Conservation (phyloP, 768 basidiomycete species). For the Chiua virens region DNA sequence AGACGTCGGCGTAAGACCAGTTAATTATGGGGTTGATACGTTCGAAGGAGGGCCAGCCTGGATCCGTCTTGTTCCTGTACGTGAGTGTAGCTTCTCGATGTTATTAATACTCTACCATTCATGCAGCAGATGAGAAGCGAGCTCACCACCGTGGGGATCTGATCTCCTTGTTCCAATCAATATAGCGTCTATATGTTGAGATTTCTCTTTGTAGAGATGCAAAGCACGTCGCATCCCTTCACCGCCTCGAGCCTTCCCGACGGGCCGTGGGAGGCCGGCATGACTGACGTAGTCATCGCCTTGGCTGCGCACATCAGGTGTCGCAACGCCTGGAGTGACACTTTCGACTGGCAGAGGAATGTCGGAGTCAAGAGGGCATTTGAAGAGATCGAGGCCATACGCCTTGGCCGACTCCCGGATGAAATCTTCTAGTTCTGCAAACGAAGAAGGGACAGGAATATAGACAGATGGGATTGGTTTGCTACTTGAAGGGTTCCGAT, state of each 20-base stretch:
- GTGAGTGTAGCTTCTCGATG: constrained; percentile 60
- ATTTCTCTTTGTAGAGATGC: constrained; percentile 63
- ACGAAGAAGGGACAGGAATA: constrained; percentile 89
- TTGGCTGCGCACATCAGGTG: constrained; percentile 13
- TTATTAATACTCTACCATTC: neutral
- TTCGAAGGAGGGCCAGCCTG: constrained; percentile 86
- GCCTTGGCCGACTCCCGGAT: constrained; percentile 57
- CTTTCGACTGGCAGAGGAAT: constrained; percentile 49
- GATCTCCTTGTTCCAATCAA: constrained; percentile 85
- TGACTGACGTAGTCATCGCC: constrained; percentile 1
- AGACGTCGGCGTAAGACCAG: constrained; percentile 90
- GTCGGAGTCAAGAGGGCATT: constrained; percentile 33
- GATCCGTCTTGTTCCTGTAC: constrained; percentile 78
- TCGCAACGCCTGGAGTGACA: constrained; percentile 37
- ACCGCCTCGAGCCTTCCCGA: constrained; percentile 56
- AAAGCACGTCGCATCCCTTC: constrained; percentile 81
- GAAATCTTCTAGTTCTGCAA: constrained; percentile 80
- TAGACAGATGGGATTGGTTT: constrained; percentile 69
- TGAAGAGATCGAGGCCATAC: constrained; percentile 78
- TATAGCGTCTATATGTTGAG: constrained; percentile 73
- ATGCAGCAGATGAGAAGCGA: neutral
- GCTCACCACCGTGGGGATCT: constrained; percentile 93
- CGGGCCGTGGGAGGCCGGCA: constrained; percentile 33
- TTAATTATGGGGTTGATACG: constrained; percentile 95
- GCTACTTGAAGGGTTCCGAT: constrained; percentile 34